phyloP scores from a whole-genome alignment of 2,329 filamentous ascomycete genomes.

The Colletotrichum sp. region DNA sequence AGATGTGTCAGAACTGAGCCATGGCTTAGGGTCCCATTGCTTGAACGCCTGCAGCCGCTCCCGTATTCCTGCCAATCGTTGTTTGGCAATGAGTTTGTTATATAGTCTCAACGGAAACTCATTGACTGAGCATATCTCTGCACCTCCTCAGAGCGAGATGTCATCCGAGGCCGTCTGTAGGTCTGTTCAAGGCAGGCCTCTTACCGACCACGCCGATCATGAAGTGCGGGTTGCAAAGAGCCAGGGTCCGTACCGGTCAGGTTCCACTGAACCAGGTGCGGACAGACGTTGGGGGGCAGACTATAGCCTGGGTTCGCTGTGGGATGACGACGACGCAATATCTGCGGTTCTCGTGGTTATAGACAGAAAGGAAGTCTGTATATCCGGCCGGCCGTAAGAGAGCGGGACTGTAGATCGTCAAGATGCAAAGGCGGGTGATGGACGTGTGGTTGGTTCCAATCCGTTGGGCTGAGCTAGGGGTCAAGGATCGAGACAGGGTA shows the following conservation, averaged over 20 bases:
- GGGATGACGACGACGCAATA: not conserved
- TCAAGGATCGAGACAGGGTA: slow-evolving; percentile 3
- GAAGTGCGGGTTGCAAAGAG: not conserved
- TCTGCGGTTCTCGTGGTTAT: not conserved
- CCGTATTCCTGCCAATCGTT: slow-evolving; percentile 4
- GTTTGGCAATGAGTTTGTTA: not conserved
- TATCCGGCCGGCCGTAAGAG: slow-evolving; percentile 10
- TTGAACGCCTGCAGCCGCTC: not conserved
- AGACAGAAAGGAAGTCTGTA: not conserved
- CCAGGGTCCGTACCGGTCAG: not conserved
- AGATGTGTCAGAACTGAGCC: not conserved
- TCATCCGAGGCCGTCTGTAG: not conserved
- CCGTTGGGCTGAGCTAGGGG: slow-evolving; percentile 12
- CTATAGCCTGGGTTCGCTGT: not conserved
- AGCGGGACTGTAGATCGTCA: not conserved
- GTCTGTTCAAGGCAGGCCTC: not conserved
- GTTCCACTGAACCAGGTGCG: not conserved
- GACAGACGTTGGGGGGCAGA: not conserved
- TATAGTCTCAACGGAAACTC: not conserved
- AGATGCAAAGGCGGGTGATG: slow-evolving; percentile 8
- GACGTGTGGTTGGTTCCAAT: slow-evolving; percentile 15
- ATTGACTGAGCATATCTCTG: not conserved
- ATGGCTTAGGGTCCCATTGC: not conserved
- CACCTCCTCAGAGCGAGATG: not conserved
- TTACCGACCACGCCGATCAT: not conserved